Evolutionary conservation across 768 basidiomycete genomes (phyloP).

Genomic region (Kwoniella pini): DNA sequence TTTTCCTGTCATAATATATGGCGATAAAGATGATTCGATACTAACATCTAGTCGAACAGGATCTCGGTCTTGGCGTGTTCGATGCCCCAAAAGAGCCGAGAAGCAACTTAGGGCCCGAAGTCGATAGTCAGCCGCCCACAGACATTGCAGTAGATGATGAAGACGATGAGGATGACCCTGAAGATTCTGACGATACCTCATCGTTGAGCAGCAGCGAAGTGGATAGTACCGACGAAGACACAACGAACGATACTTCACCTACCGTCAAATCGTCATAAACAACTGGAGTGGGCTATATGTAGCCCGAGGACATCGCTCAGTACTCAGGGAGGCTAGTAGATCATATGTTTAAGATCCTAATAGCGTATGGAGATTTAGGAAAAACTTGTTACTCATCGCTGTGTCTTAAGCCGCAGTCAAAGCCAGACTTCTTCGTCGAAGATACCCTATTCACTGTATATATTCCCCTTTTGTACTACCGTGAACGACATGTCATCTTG

Average conservation of each 20-base stretch:
- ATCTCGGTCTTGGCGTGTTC: slow-evolving; percentile 43
- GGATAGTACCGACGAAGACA: slow-evolving; percentile 1
- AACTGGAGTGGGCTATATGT: not conserved
- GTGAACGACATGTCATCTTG: too few species aligned
- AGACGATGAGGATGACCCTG: not conserved
- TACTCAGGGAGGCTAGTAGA: too few species aligned
- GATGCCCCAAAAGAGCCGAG: slow-evolving; percentile 21
- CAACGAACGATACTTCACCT: not conserved
- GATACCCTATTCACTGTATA: too few species aligned
- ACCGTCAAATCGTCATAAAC: not conserved
- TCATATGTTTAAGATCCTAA: too few species aligned
- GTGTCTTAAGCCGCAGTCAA: too few species aligned
- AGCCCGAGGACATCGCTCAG: too few species aligned
- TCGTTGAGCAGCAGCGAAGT: slow-evolving; percentile 12
- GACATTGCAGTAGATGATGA: slow-evolving; percentile 2
- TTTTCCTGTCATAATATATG: too few species aligned
- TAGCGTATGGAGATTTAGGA: too few species aligned
- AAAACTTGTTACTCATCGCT: too few species aligned
- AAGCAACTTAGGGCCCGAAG: slow-evolving; percentile 29
- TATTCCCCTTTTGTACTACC: too few species aligned
- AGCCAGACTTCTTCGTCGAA: too few species aligned
- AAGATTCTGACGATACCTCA: not conserved
- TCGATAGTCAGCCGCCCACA: slow-evolving; percentile 18
- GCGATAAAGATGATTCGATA: too few species aligned
- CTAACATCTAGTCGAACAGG: slow-evolving; percentile 17